These are phyloP conservation scores for Firmiana major DNA, from an alignment of 345 rosid genomes.

Conservation along the genomic window DNA sequence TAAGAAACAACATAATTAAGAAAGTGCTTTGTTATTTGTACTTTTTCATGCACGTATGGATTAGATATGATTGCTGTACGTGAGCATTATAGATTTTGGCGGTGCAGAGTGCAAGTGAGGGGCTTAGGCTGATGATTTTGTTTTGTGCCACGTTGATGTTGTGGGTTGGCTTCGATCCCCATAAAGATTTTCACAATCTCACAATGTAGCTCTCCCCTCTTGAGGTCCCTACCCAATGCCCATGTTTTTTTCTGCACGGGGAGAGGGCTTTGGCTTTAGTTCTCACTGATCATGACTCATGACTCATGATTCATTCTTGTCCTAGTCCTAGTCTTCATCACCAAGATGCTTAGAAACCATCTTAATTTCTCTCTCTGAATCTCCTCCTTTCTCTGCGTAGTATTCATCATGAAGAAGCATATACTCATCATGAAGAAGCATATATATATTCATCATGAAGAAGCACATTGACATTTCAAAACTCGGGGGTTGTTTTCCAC, in stretches of 20 bases:
- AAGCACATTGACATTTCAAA: background rate
- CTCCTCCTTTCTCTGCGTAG: too few species aligned
- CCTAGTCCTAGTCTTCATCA: background rate
- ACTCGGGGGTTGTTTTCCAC: background rate
- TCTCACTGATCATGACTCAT: background rate
- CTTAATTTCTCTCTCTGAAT: too few species aligned
- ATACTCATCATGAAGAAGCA: too few species aligned
- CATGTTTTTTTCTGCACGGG: conserved; percentile 6
- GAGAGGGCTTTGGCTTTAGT: background rate
- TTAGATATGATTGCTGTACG: conserved; percentile 1
- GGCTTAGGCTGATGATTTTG: background rate
- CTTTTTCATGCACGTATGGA: conserved; percentile 28
- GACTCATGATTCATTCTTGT: background rate
- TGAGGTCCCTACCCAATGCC: conserved; percentile 11
- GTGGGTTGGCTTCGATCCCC: conserved; percentile 43
- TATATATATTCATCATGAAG: background rate
- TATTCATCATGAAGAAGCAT: too few species aligned
- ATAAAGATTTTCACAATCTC: conserved; percentile 48
- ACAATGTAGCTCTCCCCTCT: conserved; percentile 4
- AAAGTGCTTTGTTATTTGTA: background rate
- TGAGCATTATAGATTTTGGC: conserved; percentile 3
- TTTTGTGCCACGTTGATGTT: conserved; percentile 14
- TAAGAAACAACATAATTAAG: conserved; percentile 12
- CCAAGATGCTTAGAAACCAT: background rate
- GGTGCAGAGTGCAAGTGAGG: background rate